Evolutionary conservation across 441 rosid species (phyloP).

Genomic region (Lepidium campestre): DNA sequence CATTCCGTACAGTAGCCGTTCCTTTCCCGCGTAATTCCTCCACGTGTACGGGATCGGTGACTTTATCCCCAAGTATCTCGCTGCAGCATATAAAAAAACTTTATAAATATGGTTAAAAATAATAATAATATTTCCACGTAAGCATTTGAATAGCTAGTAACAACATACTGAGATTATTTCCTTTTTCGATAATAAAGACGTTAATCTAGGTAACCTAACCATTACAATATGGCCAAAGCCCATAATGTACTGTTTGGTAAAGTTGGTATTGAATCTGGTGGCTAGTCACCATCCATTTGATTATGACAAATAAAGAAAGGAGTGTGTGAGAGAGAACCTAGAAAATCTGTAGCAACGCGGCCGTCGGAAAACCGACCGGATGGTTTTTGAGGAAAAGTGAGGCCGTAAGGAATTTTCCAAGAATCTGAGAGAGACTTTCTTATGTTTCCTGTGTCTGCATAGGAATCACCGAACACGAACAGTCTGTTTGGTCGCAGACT

Average conservation of each 20-base stretch:
- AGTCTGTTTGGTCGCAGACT: constrained; percentile 30
- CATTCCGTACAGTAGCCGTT: constrained; percentile 47
- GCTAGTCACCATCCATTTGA: background rate
- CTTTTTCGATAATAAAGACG: background rate
- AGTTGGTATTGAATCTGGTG: background rate
- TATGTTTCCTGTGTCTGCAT: constrained; percentile 70
- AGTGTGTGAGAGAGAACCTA: constrained; percentile 36
- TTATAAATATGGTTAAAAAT: background rate
- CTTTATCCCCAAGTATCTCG: constrained; percentile 36
- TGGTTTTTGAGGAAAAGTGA: constrained; percentile 60
- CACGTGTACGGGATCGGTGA: constrained; percentile 74
- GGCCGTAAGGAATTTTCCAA: constrained; percentile 68
- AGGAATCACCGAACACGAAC: constrained; percentile 81
- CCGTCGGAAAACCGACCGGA: constrained; percentile 84
- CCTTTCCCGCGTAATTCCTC: constrained; percentile 33
- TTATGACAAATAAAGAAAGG: background rate
- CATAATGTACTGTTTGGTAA: background rate
- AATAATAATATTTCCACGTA: no score
- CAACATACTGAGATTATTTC: background rate
- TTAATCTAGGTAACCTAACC: background rate
- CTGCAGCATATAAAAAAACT: constrained; percentile 19
- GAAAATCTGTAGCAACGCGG: constrained; percentile 57
- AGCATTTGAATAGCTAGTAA: background rate
- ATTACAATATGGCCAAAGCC: background rate
- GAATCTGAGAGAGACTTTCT: constrained; percentile 28